Base-by-base conservation (phyloP, 306 rosid species). In the Prunus armeniaca region DNA sequence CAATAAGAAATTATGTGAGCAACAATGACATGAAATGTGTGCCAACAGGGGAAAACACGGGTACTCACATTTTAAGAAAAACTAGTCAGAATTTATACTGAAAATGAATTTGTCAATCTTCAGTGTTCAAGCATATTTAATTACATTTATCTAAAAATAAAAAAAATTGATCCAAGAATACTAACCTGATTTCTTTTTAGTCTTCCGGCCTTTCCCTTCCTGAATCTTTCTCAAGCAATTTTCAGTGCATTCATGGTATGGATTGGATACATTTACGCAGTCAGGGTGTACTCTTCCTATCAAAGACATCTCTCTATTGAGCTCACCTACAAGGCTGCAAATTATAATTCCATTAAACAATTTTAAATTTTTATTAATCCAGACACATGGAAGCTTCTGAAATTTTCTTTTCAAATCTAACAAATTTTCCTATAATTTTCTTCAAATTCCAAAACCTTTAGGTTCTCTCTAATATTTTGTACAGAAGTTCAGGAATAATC, bases 201-300 rank as follows among this genome's bases (percentile, higher is more conserved):
- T 84, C 80, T 82, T 90, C 22, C 79, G 60, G 57, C 82, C 75
- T 79, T 89, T 82, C 78, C 89, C 81, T 71, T 96, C 98, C 58
- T 87, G 87, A 69, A 86, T 83, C 87, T 82, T 92, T 18, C 34
- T 88, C 76, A 80, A 5, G 85, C 99, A 96, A 71, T 67, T 25
- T 1, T 91, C 92, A 12, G 97, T 76, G 81, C 99, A 96, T 82
- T 96, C 93, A 82, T 96, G 99, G 67, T 82, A 96, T 14, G 99
- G 99, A 84, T 96, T 96, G 4, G 88, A 52, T 45, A 81, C 91
- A 85, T 96, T 81, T 0, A 72, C 57, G 83, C 99, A 96, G 70
- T 87, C 83, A 67, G 89, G 79, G 66, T 78, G 81, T 49, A 89
- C 85, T 86, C 69, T 87, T 86, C 78, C 81, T 30, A 75, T 65